A percentile compares a stretch with the other conserved stretches of the same genome.
phyloP scores from a whole-genome alignment of 169 alveolate species.

The Hammondia hammondi region DNA sequence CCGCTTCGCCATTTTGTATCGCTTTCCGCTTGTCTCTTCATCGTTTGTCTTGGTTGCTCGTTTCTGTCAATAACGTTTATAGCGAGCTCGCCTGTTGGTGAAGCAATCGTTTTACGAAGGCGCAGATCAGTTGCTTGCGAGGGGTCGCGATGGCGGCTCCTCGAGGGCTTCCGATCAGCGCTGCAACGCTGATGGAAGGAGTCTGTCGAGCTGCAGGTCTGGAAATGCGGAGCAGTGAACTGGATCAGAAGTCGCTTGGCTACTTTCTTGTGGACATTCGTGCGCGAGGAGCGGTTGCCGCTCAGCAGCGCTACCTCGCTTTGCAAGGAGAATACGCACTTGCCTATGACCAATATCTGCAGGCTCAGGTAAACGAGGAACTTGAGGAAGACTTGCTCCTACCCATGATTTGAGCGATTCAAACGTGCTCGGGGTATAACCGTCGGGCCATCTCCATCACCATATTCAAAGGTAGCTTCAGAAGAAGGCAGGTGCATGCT shows the following conservation, averaged over 20 bases:
- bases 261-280: background rate
- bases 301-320: constrained; percentile 23
- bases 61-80: no score
- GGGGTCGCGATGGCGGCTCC: background rate
- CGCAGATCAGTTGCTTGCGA: background rate
- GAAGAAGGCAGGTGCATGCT: no score
- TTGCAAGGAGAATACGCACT: constrained; percentile 8
- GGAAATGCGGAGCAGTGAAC: background rate
- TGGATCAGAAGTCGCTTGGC: constrained; percentile 1
- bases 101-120: background rate
- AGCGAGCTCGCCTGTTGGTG: no score
- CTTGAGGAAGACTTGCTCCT: background rate
- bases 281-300: background rate
- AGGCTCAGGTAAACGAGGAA: background rate
- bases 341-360: constrained; percentile 12
- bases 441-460: no score
- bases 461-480: no score
- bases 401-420: no score
- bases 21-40: no score
- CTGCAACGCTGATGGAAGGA: background rate
- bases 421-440: no score
- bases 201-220: background rate
- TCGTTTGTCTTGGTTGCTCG: no score
- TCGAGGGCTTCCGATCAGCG: constrained; percentile 35
- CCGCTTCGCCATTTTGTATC: no score